These are phyloP conservation scores for Fusarium buxicola DNA, from an alignment of 2,329 filamentous ascomycete species.

Conservation along the genomic window DNA sequence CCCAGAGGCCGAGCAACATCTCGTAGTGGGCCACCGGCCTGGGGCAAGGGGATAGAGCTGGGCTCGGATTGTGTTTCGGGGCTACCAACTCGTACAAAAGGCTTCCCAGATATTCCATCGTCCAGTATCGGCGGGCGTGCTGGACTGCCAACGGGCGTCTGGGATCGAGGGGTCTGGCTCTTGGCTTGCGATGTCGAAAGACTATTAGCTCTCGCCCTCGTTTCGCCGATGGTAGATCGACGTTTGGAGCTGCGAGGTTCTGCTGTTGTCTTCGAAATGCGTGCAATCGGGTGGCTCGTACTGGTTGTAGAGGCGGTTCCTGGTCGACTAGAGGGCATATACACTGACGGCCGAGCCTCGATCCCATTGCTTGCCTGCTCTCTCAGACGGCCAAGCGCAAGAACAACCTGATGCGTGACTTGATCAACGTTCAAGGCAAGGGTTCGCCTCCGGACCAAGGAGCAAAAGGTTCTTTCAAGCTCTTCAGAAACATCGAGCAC, in stretches of 20 bases:
- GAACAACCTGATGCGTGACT: slow-evolving; percentile 61
- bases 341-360: slow-evolving; percentile 31
- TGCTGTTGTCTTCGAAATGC: slow-evolving; percentile 35
- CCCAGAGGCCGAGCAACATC: slow-evolving; percentile 17
- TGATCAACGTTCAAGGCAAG: slow-evolving; percentile 56
- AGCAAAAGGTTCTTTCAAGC: slow-evolving; percentile 63
- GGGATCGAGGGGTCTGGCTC: slow-evolving; percentile 36
- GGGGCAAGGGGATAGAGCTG: slow-evolving; percentile 18
- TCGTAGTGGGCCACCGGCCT: slow-evolving; percentile 8
- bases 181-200: slow-evolving; percentile 38
- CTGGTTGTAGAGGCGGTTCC: slow-evolving; percentile 31
- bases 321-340: slow-evolving; percentile 30
- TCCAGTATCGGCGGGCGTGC: slow-evolving; percentile 48
- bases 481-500: slow-evolving; percentile 60
- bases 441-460: slow-evolving; percentile 57
- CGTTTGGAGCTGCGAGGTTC: slow-evolving; percentile 33
- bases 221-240: slow-evolving; percentile 29
- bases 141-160: slow-evolving; percentile 41
- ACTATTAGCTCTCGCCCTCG: slow-evolving; percentile 21
- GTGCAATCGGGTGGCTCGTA: slow-evolving; percentile 32
- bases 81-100: slow-evolving; percentile 62
- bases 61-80: slow-evolving; percentile 45
- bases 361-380: slow-evolving; percentile 26
- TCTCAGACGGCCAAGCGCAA: slow-evolving; percentile 42
- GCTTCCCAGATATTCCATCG: slow-evolving; percentile 66